phyloP scores from a whole-genome alignment of 139 green algal genomes.

The Coccomyxa sp. region DNA sequence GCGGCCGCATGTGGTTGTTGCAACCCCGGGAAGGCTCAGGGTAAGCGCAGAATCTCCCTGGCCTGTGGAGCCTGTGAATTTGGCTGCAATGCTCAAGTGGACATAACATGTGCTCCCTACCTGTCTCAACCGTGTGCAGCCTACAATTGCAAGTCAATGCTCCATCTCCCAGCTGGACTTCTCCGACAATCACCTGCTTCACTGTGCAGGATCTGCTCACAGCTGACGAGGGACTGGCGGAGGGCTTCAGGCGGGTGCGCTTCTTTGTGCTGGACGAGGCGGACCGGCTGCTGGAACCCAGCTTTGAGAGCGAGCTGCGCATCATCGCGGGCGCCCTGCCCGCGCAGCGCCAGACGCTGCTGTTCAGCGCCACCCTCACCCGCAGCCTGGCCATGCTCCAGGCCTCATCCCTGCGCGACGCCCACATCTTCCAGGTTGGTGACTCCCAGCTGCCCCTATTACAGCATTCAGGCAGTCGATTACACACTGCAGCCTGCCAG shows the following conservation, averaged over 20 bases:
- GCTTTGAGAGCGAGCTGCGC: conserved; percentile 72
- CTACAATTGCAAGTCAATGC: too few species aligned
- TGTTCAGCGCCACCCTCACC: conserved; percentile 94
- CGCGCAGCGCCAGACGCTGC: conserved; percentile 81
- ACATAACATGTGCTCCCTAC: too few species aligned
- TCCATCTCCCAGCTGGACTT: neutral
- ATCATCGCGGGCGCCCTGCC: conserved; percentile 42
- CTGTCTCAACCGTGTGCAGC: too few species aligned
- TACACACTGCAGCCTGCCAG: neutral
- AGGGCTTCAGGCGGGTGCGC: conserved; percentile 30
- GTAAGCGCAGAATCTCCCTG: neutral
- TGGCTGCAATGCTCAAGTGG: too few species aligned
- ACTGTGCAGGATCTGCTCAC: conserved; percentile 44
- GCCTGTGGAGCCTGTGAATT: too few species aligned
- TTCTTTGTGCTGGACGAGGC: conserved; percentile 96
- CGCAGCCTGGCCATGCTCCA: conserved; percentile 59
- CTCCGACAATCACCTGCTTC: neutral
- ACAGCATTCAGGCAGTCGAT: too few species aligned
- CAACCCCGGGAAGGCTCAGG: conserved; percentile 83
- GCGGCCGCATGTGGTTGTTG: conserved; percentile 92
- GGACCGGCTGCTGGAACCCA: conserved; percentile 84
- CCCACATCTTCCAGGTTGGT: conserved; percentile 50
- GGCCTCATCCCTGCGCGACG: conserved; percentile 40
- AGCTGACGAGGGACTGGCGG: conserved; percentile 26
- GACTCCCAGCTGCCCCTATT: too few species aligned